Conservation (phyloP, 805 yeast species). For the Metschnikowia koreensis region DNA sequence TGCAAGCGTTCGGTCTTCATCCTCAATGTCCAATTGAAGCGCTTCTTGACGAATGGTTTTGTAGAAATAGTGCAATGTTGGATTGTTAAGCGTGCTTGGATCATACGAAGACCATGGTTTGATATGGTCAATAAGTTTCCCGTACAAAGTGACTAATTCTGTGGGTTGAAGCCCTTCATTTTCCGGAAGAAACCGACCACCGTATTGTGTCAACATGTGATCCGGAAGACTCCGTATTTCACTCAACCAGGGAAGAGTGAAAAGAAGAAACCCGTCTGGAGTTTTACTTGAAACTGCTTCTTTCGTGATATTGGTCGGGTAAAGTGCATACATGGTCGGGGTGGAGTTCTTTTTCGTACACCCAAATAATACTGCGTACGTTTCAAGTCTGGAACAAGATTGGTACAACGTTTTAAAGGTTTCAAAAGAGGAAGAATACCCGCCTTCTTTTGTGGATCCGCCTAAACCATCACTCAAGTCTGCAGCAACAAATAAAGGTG, state of each 20-base stretch:
- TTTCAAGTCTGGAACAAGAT: constrained; percentile 48
- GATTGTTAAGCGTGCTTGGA: constrained; percentile 62
- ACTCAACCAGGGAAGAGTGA: constrained; percentile 70
- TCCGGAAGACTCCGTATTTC: constrained; percentile 69
- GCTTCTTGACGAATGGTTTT: constrained; percentile 62
- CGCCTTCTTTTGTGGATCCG: constrained; percentile 29
- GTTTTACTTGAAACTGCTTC: constrained; percentile 11
- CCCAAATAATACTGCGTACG: constrained; percentile 75
- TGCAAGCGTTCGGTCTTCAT: constrained; percentile 13
- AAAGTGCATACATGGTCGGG: constrained; percentile 58
- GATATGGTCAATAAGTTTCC: constrained; percentile 36
- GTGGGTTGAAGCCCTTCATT: constrained; percentile 11
- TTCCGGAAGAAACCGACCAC: constrained; percentile 9
- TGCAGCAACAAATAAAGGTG: constrained; percentile 66
- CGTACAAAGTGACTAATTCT: constrained; percentile 22
- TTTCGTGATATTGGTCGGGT: constrained; percentile 45
- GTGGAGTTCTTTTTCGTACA: constrained; percentile 49
- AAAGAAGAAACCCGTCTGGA: constrained; percentile 73
- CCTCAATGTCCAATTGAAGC: constrained; percentile 48
- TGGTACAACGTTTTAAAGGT: constrained; percentile 69
- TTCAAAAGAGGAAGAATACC: constrained; percentile 57
- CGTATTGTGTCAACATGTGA: constrained; percentile 17
- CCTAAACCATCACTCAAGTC: constrained; percentile 46
- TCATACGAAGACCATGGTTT: constrained; percentile 45
- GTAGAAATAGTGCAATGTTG: constrained; percentile 65